phyloP scores from a whole-genome alignment of 768 basidiomycete species.

The Pisolithus microcarpus region DNA sequence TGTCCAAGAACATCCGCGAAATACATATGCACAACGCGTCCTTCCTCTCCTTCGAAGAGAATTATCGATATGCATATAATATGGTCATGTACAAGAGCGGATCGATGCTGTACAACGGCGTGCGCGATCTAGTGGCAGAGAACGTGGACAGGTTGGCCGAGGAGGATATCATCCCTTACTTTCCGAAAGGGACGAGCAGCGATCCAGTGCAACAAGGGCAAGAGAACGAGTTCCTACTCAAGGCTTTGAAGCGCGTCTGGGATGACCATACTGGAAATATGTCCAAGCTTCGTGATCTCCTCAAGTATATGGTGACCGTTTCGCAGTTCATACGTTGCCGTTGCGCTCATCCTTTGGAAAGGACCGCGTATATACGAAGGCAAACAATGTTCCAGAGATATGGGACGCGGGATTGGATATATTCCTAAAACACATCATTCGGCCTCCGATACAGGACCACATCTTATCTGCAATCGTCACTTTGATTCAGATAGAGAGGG shows the following conservation, averaged over 20 bases:
- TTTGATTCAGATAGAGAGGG: conserved; percentile 86
- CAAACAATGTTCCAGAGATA: conserved; percentile 70
- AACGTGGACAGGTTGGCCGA: conserved; percentile 78
- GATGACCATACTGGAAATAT: conserved; percentile 89
- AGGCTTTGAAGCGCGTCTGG: conserved; percentile 81
- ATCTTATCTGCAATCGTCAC: conserved; percentile 75
- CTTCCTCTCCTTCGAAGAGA: conserved; percentile 86
- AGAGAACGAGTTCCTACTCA: conserved; percentile 81
- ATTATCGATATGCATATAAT: conserved; percentile 90
- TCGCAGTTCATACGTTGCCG: background rate
- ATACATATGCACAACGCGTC: conserved; percentile 93
- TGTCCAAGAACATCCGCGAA: conserved; percentile 83
- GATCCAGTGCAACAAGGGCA: conserved; percentile 72
- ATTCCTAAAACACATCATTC: conserved; percentile 77
- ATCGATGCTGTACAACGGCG: conserved; percentile 79
- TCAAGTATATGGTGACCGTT: conserved; percentile 87
- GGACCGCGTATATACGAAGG: conserved; percentile 85
- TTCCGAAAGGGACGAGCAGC: conserved; percentile 61
- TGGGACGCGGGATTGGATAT: conserved; percentile 76
- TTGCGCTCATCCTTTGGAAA: conserved; percentile 28
- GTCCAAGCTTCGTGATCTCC: conserved; percentile 79
- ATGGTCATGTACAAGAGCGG: conserved; percentile 86
- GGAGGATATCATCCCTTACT: conserved; percentile 71
- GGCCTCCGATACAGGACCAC: conserved; percentile 75
- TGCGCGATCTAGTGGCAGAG: conserved; percentile 68